Conservation (phyloP, 2,329 filamentous ascomycete genomes). For the Fusarium globosum region DNA sequence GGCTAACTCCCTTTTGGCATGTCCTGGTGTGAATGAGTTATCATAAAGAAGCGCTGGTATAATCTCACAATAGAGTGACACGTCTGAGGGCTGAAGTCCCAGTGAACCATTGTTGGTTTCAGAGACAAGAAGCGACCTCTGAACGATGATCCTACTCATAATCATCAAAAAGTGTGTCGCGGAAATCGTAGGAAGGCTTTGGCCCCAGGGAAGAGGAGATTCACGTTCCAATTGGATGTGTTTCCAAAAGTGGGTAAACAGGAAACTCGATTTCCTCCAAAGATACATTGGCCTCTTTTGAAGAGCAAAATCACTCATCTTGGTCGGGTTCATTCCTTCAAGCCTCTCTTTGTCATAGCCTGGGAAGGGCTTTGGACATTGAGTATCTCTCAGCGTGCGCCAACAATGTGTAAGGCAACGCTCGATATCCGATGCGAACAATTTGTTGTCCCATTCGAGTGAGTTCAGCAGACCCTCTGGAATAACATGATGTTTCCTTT, state of each 20-base stretch:
- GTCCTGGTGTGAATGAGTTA: not conserved
- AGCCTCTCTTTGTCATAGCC: not conserved
- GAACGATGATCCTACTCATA: not conserved
- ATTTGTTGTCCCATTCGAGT: not conserved
- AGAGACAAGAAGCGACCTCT: not conserved
- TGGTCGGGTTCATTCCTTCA: not conserved
- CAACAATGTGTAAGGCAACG: not conserved
- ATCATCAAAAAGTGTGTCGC: not conserved
- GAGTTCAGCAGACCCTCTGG: not conserved
- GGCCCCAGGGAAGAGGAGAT: not conserved
- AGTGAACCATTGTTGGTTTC: accelerated
- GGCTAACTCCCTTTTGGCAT: not conserved
- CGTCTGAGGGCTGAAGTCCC: not conserved
- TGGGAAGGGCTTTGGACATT: not conserved
- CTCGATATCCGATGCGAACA: not conserved
- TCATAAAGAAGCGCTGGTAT: not conserved
- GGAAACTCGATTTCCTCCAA: not conserved
- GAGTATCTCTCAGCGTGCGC: not conserved
- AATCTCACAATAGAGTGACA: not conserved
- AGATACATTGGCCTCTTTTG: not conserved
- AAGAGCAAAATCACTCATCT: not conserved
- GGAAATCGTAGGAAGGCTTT: not conserved
- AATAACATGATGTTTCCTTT: not conserved
- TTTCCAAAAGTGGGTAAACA: slow-evolving; percentile 1
- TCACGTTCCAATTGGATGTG: not conserved